These are phyloP conservation scores for Apiospora rasikravindrae DNA, from an alignment of 2,329 filamentous ascomycete species.

Conservation along the genomic window DNA sequence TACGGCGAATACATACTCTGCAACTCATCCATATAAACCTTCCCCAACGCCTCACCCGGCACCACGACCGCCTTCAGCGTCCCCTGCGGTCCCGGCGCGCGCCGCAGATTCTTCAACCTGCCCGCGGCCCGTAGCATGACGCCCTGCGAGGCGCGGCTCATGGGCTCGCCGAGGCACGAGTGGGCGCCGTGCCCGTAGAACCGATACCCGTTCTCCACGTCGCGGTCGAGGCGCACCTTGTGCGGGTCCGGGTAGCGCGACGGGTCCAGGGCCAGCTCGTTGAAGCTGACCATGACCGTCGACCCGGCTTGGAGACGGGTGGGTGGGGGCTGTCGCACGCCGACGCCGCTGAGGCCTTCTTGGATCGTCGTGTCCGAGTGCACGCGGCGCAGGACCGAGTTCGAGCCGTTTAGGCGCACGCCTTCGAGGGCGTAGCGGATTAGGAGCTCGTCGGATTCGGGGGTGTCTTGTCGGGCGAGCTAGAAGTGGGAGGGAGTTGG, in stretches of 20 bases:
- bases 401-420: slow-evolving; percentile 15
- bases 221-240: slow-evolving; percentile 55
- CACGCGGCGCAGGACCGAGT: slow-evolving; percentile 1
- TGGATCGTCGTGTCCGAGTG: slow-evolving; percentile 37
- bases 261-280: slow-evolving; percentile 52
- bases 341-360: slow-evolving; percentile 45
- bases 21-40: slow-evolving; percentile 17
- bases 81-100: slow-evolving; percentile 31
- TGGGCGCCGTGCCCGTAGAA: slow-evolving; percentile 58
- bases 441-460: slow-evolving; percentile 18
- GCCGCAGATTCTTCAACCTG: slow-evolving; percentile 31
- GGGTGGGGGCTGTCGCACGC: background rate
- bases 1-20: slow-evolving; percentile 15
- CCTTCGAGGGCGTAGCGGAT: slow-evolving; percentile 23
- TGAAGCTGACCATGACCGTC: slow-evolving; percentile 55
- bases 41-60: background rate
- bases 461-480: slow-evolving; percentile 17
- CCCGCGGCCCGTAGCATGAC: slow-evolving; percentile 33
- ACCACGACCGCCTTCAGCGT: slow-evolving; percentile 27
- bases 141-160: slow-evolving; percentile 36
- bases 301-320: background rate
- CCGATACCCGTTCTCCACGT: slow-evolving; percentile 53
- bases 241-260: slow-evolving; percentile 55
- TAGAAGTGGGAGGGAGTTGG: background rate
- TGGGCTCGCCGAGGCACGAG: slow-evolving; percentile 55